Evolutionary conservation across 345 rosid genomes (phyloP), one percentile per base, ranked within the genome.

Genomic region (Adansonia digitata): DNA sequence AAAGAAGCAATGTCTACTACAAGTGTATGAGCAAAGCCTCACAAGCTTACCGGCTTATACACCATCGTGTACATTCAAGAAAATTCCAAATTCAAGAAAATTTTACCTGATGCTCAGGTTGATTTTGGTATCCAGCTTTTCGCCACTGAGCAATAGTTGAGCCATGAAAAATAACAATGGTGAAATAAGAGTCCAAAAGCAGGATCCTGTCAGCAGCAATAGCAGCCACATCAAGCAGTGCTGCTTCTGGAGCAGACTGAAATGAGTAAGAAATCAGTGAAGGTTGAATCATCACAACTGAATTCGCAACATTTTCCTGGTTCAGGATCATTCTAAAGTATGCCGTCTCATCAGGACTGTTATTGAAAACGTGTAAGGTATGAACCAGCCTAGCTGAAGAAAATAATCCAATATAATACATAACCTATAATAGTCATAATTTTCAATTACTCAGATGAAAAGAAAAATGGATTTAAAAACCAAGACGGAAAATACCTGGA

Each of bases 281-380:
- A 77, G 98, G 98, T 74, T 94, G 98, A 75, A 94, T 91, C 98
- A 94, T 94, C 80, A 90, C 92, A 60, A 91, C 84, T 51, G 98
- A 88, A 80, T 92, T 94, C 79, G 94, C 86, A 59, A 94, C 98
- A 75, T 88, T 94, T 83, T 92, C 98, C 76, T 93, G 76, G 87
- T 91, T 86, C 81, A 94, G 81, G 62, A 92, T 84, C 90, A 94
- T 84, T 79, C 98, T 88, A 53, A 88, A 94, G 84, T 90, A 94
- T 66, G 98, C 94, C 0, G 98, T 94, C 82, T 94, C 98, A 45
- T 94, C 98, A 4, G 98, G 98, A 80, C 98, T 94, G 82, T 92
- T 92, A 80, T 94, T 92, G 78, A 92, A 88, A 77, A 94, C 98
- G 98, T 94, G 82, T 17, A 69, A 75, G 64, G 82, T 39, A 77